Base-by-base conservation (phyloP, 208 protist genomes). In the Angomonas desouzai region DNA sequence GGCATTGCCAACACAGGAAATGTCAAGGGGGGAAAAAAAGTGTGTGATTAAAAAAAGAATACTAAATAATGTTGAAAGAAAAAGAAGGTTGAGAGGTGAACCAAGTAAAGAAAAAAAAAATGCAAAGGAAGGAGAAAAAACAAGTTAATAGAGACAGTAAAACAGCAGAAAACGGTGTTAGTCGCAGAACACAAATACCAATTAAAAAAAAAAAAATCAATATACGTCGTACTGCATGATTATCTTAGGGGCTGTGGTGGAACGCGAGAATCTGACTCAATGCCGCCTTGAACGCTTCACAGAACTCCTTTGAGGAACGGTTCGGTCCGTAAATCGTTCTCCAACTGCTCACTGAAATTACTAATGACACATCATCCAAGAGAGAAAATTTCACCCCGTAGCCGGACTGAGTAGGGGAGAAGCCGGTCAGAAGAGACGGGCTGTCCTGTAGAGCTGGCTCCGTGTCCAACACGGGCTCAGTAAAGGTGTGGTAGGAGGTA, bases 311-410 rank as follows among this genome's bases (percentile, higher is more conserved):
- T 3, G 70, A 63, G 0, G 75, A 65, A 64, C 76, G 60, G 1
- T 30, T 16, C 23, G 79, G 75, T 1, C 75, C 74, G 2, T 69
- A 28, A 0, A 28, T 57, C 11, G 59, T 62, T n/a, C 63, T 67
- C 79, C 74, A 86, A 32, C 66, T 69, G 1, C 72, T 68, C 10
- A 86, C 62, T 48, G 70, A 79, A 30, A 82, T 69, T 43, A 74
- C 36, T 25, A 81, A 9, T 27, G 40, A 70, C 3, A 72, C 23
- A 18, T 34, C 67, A 43, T 32, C 34, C 16, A 59, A 55, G 1
- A 68, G 55, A 9, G 65, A 55, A 60, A 83, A 85, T 11, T 64
- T 61, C 11, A 89, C 57, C 36, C 82, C 75, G 56, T 82, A 83
- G 0, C 82, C 82, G 9, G 32, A 48, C 25, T 64, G 56, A 9